These are phyloP conservation scores for Maudiozyma pseudohumilis DNA, from an alignment of 805 yeast genomes.

Conservation along the genomic window DNA sequence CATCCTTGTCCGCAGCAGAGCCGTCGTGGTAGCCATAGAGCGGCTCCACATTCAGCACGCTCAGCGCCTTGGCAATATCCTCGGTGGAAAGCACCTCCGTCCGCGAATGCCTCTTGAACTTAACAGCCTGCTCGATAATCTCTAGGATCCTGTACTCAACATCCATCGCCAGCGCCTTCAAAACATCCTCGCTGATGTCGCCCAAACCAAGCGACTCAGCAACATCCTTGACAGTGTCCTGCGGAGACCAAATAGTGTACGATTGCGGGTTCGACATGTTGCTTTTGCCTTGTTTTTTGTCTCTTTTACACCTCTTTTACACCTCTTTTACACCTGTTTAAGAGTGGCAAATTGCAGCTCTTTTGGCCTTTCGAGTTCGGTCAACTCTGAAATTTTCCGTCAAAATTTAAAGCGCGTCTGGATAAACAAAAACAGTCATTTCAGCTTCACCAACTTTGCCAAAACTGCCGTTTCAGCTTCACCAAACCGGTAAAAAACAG, in stretches of 20 bases:
- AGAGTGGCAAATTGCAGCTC: too few species aligned
- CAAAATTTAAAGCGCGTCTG: too few species aligned
- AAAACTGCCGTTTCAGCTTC: too few species aligned
- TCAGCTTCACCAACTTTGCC: too few species aligned
- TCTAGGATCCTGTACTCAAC: slow-evolving; percentile 97
- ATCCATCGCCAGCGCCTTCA: slow-evolving; percentile 95
- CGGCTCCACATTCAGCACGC: slow-evolving; percentile 86
- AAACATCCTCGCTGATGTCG: slow-evolving; percentile 78
- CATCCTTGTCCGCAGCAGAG: slow-evolving; percentile 40
- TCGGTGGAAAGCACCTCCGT: slow-evolving; percentile 69
- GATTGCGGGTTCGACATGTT: slow-evolving; percentile 37
- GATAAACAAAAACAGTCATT: too few species aligned
- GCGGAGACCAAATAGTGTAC: slow-evolving; percentile 94
- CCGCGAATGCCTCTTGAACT: slow-evolving; percentile 91
- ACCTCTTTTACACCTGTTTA: too few species aligned
- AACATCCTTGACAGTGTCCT: slow-evolving; percentile 92
- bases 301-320: too few species aligned
- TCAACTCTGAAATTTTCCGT: too few species aligned
- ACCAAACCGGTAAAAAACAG: not conserved
- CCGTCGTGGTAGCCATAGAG: slow-evolving; percentile 68
- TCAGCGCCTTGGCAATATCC: slow-evolving; percentile 74
- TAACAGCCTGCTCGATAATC: slow-evolving; percentile 87
- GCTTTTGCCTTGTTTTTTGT: too few species aligned
- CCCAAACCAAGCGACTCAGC: slow-evolving; percentile 83
- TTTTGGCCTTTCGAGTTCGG: too few species aligned